Evolutionary conservation across 257 asterid genomes (phyloP).

Genomic region (Capsicum pubescens): DNA sequence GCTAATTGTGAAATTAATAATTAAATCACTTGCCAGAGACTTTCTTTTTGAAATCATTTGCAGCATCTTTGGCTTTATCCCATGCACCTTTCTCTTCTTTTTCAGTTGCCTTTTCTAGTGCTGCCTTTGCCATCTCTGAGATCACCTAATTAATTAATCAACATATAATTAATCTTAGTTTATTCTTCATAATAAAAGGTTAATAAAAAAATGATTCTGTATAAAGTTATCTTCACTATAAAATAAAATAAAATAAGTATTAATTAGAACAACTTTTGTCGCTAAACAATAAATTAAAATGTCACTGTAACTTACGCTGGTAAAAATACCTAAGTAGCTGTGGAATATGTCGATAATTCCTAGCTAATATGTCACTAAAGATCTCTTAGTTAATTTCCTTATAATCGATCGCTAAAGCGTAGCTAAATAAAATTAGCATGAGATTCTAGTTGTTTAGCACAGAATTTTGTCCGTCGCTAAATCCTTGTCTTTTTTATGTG

Average conservation of each 20-base stretch:
- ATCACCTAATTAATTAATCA: slow-evolving; percentile 42
- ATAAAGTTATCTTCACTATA: too few species aligned
- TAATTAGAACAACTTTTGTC: background rate
- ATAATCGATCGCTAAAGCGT: too few species aligned
- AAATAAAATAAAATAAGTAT: background rate
- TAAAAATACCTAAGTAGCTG: too few species aligned
- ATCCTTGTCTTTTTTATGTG: too few species aligned
- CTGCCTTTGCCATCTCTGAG: slow-evolving; percentile 55
- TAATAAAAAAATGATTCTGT: background rate
- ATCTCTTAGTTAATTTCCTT: too few species aligned
- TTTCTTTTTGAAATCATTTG: slow-evolving; percentile 42
- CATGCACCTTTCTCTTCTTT: slow-evolving; percentile 49
- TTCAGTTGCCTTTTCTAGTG: slow-evolving; percentile 63
- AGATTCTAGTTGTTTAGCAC: too few species aligned
- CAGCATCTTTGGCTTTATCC: slow-evolving; percentile 61
- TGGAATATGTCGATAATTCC: too few species aligned
- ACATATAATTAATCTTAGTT: background rate
- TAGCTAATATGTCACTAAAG: too few species aligned
- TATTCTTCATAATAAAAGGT: background rate
- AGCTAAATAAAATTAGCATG: too few species aligned
- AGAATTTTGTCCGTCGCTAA: too few species aligned
- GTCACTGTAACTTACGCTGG: background rate
- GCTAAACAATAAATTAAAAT: background rate
- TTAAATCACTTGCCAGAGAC: slow-evolving; percentile 32
- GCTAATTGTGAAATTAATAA: background rate